Conservation (phyloP, 352 stramenopile genomes). For the Globisporangium splendens region DNA sequence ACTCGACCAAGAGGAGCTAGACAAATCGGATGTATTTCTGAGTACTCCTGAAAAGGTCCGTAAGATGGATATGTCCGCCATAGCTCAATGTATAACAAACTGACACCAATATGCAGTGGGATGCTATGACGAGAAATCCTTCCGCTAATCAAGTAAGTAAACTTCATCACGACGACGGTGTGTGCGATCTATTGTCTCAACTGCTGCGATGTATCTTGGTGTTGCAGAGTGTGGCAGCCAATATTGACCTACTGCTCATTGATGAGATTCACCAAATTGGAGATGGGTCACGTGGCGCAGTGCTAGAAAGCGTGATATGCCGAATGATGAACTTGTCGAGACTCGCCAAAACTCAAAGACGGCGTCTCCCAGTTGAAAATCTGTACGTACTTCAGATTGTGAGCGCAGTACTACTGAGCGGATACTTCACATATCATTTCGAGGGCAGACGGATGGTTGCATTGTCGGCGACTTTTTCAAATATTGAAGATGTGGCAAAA, state of each 20-base stretch:
- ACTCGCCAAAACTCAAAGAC: slow-evolving; percentile 6
- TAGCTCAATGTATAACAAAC: background rate
- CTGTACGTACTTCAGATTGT: slow-evolving; percentile 17
- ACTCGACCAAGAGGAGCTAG: slow-evolving; percentile 12
- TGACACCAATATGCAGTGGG: slow-evolving; percentile 27
- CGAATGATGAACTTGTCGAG: slow-evolving; percentile 35
- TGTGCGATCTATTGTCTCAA: too few species aligned
- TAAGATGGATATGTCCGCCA: background rate
- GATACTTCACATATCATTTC: background rate
- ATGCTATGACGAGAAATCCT: slow-evolving; percentile 23
- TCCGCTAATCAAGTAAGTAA: slow-evolving; percentile 11
- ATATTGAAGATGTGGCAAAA: slow-evolving; percentile 21
- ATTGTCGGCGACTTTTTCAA: slow-evolving; percentile 36
- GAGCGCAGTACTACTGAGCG: background rate
- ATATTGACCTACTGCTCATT: slow-evolving; percentile 23
- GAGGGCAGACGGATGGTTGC: slow-evolving; percentile 28
- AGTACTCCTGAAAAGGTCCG: slow-evolving; percentile 47
- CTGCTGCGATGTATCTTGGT: background rate
- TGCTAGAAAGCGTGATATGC: slow-evolving; percentile 30
- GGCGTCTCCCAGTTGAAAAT: slow-evolving; percentile 14
- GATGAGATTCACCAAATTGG: slow-evolving; percentile 51
- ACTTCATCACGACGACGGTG: background rate
- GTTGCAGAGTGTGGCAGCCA: slow-evolving; percentile 9
- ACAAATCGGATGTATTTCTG: slow-evolving; percentile 27
- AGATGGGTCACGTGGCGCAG: slow-evolving; percentile 20